These are phyloP conservation scores for Torrubiellomyces zombiae DNA, from an alignment of 2,329 filamentous ascomycete genomes.

Conservation along the genomic window DNA sequence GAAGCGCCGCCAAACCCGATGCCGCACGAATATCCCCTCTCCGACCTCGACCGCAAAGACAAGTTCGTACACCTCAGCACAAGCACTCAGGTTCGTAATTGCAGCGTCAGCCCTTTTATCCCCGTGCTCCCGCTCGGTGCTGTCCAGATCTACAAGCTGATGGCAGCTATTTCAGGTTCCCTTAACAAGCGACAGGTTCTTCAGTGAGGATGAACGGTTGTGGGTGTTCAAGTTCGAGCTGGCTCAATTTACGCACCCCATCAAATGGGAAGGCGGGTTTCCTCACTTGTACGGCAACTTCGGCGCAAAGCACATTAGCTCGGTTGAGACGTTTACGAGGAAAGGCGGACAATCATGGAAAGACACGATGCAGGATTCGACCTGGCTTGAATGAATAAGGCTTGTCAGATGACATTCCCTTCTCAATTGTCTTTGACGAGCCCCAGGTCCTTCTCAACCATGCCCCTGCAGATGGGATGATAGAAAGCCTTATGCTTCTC, in stretches of 20 bases:
- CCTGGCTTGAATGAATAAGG: constrained; percentile 29
- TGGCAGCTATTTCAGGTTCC: constrained; percentile 19
- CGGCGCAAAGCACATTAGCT: constrained; percentile 32
- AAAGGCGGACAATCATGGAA: constrained; percentile 29
- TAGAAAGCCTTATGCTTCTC: constrained; percentile 83
- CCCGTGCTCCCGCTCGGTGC: background rate
- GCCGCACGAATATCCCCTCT: constrained; percentile 37
- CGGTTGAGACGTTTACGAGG: constrained; percentile 27
- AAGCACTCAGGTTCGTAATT: constrained; percentile 30
- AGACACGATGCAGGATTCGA: constrained; percentile 21
- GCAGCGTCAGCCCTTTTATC: no score
- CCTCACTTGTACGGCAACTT: constrained; percentile 45
- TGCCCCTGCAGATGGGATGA: constrained; percentile 75
- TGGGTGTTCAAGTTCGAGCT: constrained; percentile 39
- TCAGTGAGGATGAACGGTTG: constrained; percentile 19
- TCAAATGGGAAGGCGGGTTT: constrained; percentile 41
- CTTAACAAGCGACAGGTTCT: constrained; percentile 27
- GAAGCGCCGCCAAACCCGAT: constrained; percentile 33
- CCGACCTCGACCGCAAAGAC: constrained; percentile 40
- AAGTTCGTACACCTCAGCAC: constrained; percentile 47
- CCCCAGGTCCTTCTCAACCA: constrained; percentile 73
- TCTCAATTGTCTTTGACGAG: constrained; percentile 13
- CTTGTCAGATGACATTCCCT: no score
- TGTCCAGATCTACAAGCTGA: background rate
- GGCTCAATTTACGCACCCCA: constrained; percentile 21